Evolutionary conservation across 495 filamentous ascomycete species (phyloP), one percentile per base, ranked within the genome.

Genomic region (Peziza echinospora): DNA sequence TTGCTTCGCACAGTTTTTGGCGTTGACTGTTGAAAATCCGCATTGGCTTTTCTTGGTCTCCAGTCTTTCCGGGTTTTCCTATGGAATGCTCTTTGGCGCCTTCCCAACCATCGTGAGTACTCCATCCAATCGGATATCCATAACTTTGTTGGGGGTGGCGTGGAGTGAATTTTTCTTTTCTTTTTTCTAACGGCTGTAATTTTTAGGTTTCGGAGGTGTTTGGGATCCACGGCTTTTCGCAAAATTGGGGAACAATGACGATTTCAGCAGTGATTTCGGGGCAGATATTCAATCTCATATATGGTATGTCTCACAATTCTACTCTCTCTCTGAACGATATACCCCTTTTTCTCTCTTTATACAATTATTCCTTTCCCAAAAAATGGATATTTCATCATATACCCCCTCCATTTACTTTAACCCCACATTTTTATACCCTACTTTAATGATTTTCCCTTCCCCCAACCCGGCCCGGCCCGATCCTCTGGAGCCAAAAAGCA

Each of bases 241-340:
- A 82, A 60, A 92, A 92, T 62, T 97, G 87, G 84, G 89, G 89
- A 25, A 78, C 76, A 52, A 93, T 97, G 80, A 94, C 81, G 0
- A 64, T 96, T 16, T 73, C 78, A 10, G 84, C 86, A 0, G 78
- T 92, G 5, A 64, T 93, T 44, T 82, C 75, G 16, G 82, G 82
- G 34, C 91, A 96, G 47, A 62, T 93, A 24, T 94, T 94, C 66
- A 96, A 94, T 62, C 62, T 96, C 3, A 70, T 84, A 40, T 97
- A 96, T 58, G 82, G 82, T 49, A 50, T 43, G 41, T 47, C 44
- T 5, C 30, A 11, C 41, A 10, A 7, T 22, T 17, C 17, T 22
- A 16, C 16, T 26, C 13, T 17, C 6, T 22, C 8, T 21, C 19
- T 46, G n/a, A n/a, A n/a, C n/a, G n/a, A n/a, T n/a, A n/a, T n/a